phyloP scores from a whole-genome alignment of 306 rosid genomes.

The Begonia loranthoides region DNA sequence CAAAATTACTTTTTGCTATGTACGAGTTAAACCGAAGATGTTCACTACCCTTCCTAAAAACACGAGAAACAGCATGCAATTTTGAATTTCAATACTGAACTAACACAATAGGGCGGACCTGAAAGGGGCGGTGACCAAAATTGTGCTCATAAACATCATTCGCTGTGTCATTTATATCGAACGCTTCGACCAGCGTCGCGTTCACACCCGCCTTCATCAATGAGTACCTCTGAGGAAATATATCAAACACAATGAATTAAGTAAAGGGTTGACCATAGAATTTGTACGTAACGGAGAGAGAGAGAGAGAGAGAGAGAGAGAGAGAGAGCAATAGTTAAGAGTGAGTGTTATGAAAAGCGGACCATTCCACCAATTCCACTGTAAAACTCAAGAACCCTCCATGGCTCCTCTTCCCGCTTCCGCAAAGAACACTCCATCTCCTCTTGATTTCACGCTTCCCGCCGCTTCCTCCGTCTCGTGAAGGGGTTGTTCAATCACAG shows the following conservation, averaged over 20 bases:
- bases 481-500: too few relatives aligned
- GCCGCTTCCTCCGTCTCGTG: too few relatives aligned
- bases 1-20: too few relatives aligned
- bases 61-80: too few relatives aligned
- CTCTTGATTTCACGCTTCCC: not conserved
- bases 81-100: too few relatives aligned
- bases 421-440: constrained; percentile 27
- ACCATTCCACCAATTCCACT: constrained; percentile 98
- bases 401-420: constrained; percentile 19
- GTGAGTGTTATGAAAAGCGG: not conserved
- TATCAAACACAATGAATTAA: not conserved
- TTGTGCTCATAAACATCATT: constrained; percentile 76
- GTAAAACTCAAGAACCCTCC: constrained; percentile 86
- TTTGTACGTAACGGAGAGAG: not conserved
- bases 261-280: not conserved
- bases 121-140: constrained; percentile 77
- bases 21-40: too few relatives aligned
- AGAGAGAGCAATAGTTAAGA: not conserved
- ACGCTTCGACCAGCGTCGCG: constrained; percentile 60
- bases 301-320: not conserved
- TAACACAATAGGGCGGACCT: constrained; percentile 23
- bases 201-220: constrained; percentile 42
- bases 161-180: constrained; percentile 81
- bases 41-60: too few relatives aligned
- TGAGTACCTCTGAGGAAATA: constrained; percentile 53